Percentiles rank a stretch among this genome's conserved stretches.
Conservation (phyloP, 2,329 filamentous ascomycete genomes). For the Pseudocercospora crystallina region DNA sequence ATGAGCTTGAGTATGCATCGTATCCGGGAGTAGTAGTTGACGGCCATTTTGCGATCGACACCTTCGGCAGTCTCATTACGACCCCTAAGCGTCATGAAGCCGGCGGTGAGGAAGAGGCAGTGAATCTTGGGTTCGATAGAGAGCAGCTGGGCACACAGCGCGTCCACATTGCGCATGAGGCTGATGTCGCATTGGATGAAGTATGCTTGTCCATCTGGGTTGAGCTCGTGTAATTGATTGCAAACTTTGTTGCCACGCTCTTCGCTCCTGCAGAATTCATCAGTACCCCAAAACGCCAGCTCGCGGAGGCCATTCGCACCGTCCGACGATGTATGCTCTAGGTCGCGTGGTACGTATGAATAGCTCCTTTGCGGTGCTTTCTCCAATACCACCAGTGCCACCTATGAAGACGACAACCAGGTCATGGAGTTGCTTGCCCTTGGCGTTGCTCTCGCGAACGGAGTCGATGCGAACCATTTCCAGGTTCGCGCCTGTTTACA, state of each 20-base stretch:
- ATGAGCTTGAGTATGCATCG: constrained; percentile 59
- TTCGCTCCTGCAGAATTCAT: constrained; percentile 32
- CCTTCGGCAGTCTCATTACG: constrained; percentile 57
- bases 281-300: too few relatives aligned
- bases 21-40: constrained; percentile 59
- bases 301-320: constrained; percentile 22
- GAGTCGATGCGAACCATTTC: constrained; percentile 29
- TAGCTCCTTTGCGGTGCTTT: constrained; percentile 45
- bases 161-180: constrained; percentile 43
- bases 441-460: constrained; percentile 34
- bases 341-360: constrained; percentile 41
- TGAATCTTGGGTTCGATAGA: constrained; percentile 55
- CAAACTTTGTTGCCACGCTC: constrained; percentile 39
- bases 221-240: constrained; percentile 39
- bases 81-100: constrained; percentile 47
- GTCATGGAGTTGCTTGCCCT: constrained; percentile 29
- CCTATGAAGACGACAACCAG: constrained; percentile 42
- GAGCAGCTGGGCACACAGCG: constrained; percentile 49
- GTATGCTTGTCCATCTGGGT: constrained; percentile 37
- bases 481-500: constrained; percentile 15
- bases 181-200: constrained; percentile 47
- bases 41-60: constrained; percentile 52
- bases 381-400: constrained; percentile 46
- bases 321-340: constrained; percentile 45
- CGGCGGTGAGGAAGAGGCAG: constrained; percentile 55